Base-by-base conservation (phyloP, 2,329 filamentous ascomycete species). In the Ascochyta koolunga region DNA sequence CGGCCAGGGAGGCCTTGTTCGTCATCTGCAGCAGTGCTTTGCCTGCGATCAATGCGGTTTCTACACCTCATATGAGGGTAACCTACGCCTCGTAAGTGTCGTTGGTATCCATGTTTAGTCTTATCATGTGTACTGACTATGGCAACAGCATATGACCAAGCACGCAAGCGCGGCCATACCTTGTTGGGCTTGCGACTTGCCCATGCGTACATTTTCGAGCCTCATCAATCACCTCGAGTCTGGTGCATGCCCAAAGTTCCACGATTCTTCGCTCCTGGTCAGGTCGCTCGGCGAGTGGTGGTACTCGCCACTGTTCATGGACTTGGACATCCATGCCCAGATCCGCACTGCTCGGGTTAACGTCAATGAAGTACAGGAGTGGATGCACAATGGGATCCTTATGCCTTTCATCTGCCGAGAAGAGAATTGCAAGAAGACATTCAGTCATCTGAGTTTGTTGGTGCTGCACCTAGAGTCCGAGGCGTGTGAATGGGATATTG, bases 191-290 rank as follows among this genome's bases (percentile, higher is more conserved):
- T 73, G 70, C 49, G 38, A 51, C 3, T 27, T 53, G 1, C 55
- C 65, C 5, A 64, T 67, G 56, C 64, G 55, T 53, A 69, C 60
- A 21, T 60, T 61, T 44, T 69, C 62, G 18, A 60, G 58, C 43
- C 67, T 72, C 4, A 65, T 72, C 49, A 61, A 65, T 37, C 71
- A 74, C 42, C 61, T 73, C 59, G 85, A 86, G 62, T 84, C 82
- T 4, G 72, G 88, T 19, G 87, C 89, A 68, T 89, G 91, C 68
- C 83, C 83, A 16, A 81, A 87, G 25, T 86, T 87, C 0, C 86
- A 87, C 0, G 85, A 91, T 72, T 86, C 63, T 1, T 32, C 54
- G 2, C 53, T 54, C 16, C 56, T 73, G 21, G 50, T 59, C 9
- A 55, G 43, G 3, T 61, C 60, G 22, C 66, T 74, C 1, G 70